Conservation (phyloP, 73 alveolate genomes). For the Blepharisma stoltei region DNA sequence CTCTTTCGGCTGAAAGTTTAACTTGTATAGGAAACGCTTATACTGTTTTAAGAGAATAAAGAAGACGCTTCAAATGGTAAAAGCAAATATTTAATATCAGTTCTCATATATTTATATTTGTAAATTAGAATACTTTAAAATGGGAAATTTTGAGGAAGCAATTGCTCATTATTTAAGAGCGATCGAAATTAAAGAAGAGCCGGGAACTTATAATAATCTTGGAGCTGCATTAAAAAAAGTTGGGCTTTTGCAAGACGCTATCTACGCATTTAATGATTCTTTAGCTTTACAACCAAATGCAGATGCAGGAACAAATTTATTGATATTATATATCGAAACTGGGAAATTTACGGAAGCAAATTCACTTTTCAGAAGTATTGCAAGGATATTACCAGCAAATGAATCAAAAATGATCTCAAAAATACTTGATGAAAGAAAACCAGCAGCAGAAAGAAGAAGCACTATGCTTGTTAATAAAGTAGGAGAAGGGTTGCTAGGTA, state of each 20-base stretch:
- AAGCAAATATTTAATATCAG: no score
- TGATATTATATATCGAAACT: background rate
- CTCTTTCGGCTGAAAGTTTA: background rate
- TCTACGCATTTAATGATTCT: conserved; percentile 20
- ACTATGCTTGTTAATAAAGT: no score
- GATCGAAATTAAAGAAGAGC: background rate
- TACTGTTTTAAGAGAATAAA: no score
- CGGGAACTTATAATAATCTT: conserved; percentile 19
- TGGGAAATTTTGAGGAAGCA: conserved; percentile 16
- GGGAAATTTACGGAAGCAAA: conserved; percentile 12
- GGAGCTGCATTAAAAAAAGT: conserved; percentile 12
- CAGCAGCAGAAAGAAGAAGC: no score
- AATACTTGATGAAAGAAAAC: no score
- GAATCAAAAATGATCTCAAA: no score
- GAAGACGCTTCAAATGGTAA: no score
- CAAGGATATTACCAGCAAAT: background rate
- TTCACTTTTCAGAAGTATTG: background rate
- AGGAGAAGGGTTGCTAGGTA: no score
- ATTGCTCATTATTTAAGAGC: background rate
- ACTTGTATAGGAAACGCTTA: background rate
- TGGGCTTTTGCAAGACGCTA: conserved; percentile 14
- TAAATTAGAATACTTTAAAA: no score
- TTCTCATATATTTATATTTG: no score
- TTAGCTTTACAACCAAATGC: background rate
- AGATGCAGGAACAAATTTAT: conserved; percentile 13